Evolutionary conservation across 176 grass and related monocot genomes (phyloP).

Genomic region (Aegilops bicornis): DNA sequence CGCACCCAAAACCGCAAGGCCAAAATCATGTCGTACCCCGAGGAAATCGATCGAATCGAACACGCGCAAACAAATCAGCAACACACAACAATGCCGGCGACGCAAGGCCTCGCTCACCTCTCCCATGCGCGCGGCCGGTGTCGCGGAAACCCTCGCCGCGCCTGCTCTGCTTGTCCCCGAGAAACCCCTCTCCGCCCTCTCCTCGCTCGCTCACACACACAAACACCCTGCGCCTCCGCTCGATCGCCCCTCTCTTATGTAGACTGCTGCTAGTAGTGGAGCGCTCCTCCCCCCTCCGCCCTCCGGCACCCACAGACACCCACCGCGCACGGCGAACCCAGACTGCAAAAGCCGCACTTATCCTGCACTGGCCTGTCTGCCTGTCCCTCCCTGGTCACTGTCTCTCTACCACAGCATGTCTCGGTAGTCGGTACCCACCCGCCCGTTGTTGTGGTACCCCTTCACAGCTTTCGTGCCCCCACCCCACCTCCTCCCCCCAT

Average conservation of each 20-base stretch:
- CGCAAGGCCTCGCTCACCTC: neutral
- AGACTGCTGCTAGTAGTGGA: neutral
- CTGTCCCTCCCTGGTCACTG: neutral
- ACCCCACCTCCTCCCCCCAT: neutral
- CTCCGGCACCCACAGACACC: neutral
- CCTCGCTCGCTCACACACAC: neutral
- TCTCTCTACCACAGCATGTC: neutral
- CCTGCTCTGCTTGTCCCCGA: neutral
- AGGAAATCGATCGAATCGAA: neutral
- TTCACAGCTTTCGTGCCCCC: constrained; percentile 21
- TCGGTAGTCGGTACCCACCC: neutral
- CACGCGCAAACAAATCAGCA: neutral
- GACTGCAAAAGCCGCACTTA: neutral
- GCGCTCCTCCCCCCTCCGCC: neutral
- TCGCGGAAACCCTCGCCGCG: neutral
- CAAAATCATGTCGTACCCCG: too few relatives aligned
- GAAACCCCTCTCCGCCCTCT: neutral
- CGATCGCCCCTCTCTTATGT: neutral
- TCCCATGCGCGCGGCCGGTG: neutral
- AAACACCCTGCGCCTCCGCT: neutral
- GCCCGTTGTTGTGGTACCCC: neutral
- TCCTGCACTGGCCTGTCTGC: neutral
- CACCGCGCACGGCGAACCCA: neutral
- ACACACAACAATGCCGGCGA: neutral
- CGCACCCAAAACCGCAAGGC: neutral